Base-by-base conservation (phyloP, 768 basidiomycete genomes). In the Botryobasidium botryosum region DNA sequence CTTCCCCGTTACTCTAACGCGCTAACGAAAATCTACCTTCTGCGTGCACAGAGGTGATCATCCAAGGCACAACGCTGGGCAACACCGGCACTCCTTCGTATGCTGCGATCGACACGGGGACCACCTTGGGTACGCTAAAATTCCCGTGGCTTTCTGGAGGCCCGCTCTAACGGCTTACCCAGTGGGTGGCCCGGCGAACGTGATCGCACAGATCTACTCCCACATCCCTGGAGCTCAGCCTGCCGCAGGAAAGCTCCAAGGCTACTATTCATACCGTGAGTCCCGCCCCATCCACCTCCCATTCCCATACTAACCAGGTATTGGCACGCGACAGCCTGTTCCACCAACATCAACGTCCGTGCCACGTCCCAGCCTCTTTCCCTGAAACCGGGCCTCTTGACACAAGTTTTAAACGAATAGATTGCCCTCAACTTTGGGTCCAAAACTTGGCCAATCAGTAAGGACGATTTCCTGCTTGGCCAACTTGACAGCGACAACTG, bases 261-360 rank as follows among this genome's bases (percentile, higher is more conserved):
- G 81, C 20, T 94, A 86, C 60, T 99, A 77, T 56, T 70, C 67
- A 2, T 90, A 82, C 60, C 87, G 48, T 10, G 50, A 50, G 47
- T 21, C n/a, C n/a, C n/a, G n/a, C n/a, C n/a, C n/a, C n/a, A n/a
- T n/a, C n/a, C 85, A 52, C 47, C 79, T 64, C 2, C 5, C 21
- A 2, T 5, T 36, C 18, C 18, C 35, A 15, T 32, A 20, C 38
- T 43, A 21, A 15, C 37, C 8, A 33, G 4, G n/a, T 32, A 39
- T n/a, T n/a, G n/a, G n/a, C n/a, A n/a, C n/a, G n/a, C n/a, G n/a
- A 60, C 56, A 84, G 87, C 88, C 1, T 92, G 90, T 57, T 56
- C 47, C 18, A 79, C 79, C 4, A 48, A 58, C 2, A 75, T 91
- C 37, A 71, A 68, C 27, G 65, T 85, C n/a, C 57, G 72, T 1